phyloP scores from a whole-genome alignment of 169 alveolate genomes.

The Cryptosporidium felis region DNA sequence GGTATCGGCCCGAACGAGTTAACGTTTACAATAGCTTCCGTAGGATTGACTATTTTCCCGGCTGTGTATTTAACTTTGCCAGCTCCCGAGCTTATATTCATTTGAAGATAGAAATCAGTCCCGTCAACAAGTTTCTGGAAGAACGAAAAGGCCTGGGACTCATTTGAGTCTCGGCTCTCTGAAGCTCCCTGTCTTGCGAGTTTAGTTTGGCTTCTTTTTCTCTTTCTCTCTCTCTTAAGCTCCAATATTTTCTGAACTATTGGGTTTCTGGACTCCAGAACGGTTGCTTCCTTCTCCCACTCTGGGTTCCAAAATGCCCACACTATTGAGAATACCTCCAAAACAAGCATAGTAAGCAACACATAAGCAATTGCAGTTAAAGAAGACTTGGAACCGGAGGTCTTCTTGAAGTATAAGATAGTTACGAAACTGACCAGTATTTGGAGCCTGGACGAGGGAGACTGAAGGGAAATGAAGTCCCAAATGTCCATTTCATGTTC shows the following conservation, averaged over 20 bases:
- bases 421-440: not conserved
- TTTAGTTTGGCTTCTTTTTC: not conserved
- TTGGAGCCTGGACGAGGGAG: constrained; percentile 55
- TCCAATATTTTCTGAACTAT: not conserved
- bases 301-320: constrained; percentile 67
- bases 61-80: constrained; percentile 23
- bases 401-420: no score
- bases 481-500: constrained; percentile 24
- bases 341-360: not conserved
- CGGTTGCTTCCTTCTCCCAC: constrained; percentile 1
- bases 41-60: not conserved
- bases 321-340: constrained; percentile 39
- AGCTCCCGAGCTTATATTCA: not conserved
- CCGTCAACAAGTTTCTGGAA: constrained; percentile 20
- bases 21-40: not conserved
- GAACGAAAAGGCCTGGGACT: not conserved
- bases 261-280: not conserved
- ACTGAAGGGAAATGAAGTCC: constrained; percentile 36
- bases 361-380: not conserved
- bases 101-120: not conserved
- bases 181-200: not conserved
- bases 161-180: not conserved
- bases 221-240: not conserved
- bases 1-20: constrained; percentile 44
- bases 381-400: no score